Percentiles rank a stretch among this genome's conserved stretches.
These are phyloP conservation scores for Oenanthe sinensis DNA, from an alignment of 129 eudicot species.

Conservation along the genomic window DNA sequence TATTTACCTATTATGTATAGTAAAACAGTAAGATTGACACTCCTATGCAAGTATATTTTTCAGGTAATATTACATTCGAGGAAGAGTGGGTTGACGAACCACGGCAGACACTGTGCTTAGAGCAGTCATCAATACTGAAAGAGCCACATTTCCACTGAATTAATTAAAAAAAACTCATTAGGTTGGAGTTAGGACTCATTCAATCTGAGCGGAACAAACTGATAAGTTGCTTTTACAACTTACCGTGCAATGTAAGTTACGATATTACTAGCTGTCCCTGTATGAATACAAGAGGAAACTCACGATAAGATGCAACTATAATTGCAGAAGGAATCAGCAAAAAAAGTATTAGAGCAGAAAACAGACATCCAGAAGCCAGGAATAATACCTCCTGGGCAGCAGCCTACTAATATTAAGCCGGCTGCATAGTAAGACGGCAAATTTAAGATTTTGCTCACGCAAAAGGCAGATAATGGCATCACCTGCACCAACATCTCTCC, in stretches of 20 bases:
- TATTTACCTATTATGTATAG: background rate
- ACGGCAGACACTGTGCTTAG: constrained; percentile 87
- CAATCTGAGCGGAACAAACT: constrained; percentile 1
- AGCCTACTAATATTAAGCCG: constrained; percentile 91
- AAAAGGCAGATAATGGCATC: constrained; percentile 81
- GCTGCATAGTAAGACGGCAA: constrained; percentile 94
- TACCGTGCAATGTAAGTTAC: constrained; percentile 96
- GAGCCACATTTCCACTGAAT: constrained; percentile 89
- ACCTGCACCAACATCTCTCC: constrained; percentile 41
- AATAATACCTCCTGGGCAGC: constrained; percentile 88
- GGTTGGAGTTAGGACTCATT: constrained; percentile 11
- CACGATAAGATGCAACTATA: constrained; percentile 6
- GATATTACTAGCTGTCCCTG: constrained; percentile 96
- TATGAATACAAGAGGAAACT: constrained; percentile 7
- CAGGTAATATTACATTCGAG: background rate
- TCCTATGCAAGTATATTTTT: background rate
- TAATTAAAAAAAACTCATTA: constrained; percentile 15
- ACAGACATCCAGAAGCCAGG: constrained; percentile 9
- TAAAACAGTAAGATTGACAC: background rate
- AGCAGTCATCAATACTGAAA: constrained; percentile 94
- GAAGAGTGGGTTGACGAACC: constrained; percentile 47
- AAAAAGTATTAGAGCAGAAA: constrained; percentile 12
- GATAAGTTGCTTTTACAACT: constrained; percentile 4
- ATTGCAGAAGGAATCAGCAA: constrained; percentile 7
- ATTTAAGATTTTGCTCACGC: constrained; percentile 61